Base-by-base conservation (phyloP, 805 yeast genomes). In the Saturnispora halmiae region DNA sequence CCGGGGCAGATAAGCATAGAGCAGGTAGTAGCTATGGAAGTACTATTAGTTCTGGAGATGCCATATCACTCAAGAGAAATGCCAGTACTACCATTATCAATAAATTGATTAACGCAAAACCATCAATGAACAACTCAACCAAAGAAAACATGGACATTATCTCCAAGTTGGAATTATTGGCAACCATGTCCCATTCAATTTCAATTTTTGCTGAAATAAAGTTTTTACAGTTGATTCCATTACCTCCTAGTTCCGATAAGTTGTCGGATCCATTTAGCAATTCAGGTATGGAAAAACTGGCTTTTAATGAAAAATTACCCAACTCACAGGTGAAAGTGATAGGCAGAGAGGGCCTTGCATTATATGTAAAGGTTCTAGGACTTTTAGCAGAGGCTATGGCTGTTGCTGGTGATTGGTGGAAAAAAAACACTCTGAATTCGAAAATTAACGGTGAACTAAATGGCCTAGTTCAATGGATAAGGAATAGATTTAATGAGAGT, bases 351-450 rank as follows among this genome's bases (percentile, higher is more conserved):
- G 94, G 96, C 2, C 77, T 87, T 16, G 79, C 79, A 1, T 64
- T 90, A 42, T 90, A 87, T 60, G 81, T 87, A 47, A 90, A 88
- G 60, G 75, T 94, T 0, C 67, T 92, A 34, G 77, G 94, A 1
- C 63, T 88, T 13, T 67, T 90, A 38, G 90, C 95, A 1, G 76
- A 72, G 45, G 95, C 95, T 0, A 88, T 90, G 94, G 71, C 76
- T 37, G 59, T 77, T 31, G 94, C 96, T 1, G 77, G 88, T 32
- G 79, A 71, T 11, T 92, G 97, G 96, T 92, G 97, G 97, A 71
- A 74, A 46, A 66, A 65, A 26, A 63, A 70, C 44, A 57, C 53
- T 21, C 42, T 50, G 13, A 50, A 16, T n/a, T 34, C 42, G 6
- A 28, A n/a, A 21, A 40, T 28, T 11, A 40, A 28, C 61, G 82